Evolutionary conservation across 495 filamentous ascomycete species (phyloP), one percentile per base, ranked within the genome.

Genomic region (Neurospora sp.): DNA sequence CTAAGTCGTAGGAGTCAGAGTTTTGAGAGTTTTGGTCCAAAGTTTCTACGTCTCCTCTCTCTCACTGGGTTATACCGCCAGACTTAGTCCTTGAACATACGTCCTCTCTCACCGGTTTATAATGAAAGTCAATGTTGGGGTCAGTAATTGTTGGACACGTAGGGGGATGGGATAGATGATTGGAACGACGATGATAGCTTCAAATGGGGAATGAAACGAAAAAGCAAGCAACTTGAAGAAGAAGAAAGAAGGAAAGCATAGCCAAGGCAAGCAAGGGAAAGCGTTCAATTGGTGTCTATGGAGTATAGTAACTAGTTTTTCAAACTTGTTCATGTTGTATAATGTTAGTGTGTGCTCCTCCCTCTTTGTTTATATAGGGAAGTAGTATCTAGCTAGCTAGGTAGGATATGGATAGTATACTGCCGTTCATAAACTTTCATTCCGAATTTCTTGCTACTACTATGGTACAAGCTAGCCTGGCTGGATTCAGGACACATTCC

Each of bases 1-100:
- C 83, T 3, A 77, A 79, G 71, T 85, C 83, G 61, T 85, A 61
- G 71, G 79, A 40, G 40, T 44, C 16, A 5, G n/a, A 35, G 27
- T 38, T 53, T 38, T 59, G n/a, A 20, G 8, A 22, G 14, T 53
- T 47, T 31, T 20, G 53, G 53, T 61, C 8, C 22, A 45, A n/a
- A 1, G 22, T 3, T 8, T 31, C 5, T 16, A n/a, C 20, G 10
- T 22, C 20, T 4, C 20, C 20, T 12, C 8, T 31, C 16, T 27
- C 38, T 39, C 47, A 31, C 38, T 35, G 42, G 18, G 42, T 45
- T 45, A 53, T 22, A 53, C 45, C 27, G 45, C 8, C 47, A 59
- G 22, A 59, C 71, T 7, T 2, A 41, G 53, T 45, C 12, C 37
- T 69, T 22, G 16, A 69, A 61, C 53, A 61, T 18, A 61, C 45